These are phyloP conservation scores for Capillidium rhysosporum DNA, from an alignment of 371 early-diverging fungal species.

Conservation along the genomic window DNA sequence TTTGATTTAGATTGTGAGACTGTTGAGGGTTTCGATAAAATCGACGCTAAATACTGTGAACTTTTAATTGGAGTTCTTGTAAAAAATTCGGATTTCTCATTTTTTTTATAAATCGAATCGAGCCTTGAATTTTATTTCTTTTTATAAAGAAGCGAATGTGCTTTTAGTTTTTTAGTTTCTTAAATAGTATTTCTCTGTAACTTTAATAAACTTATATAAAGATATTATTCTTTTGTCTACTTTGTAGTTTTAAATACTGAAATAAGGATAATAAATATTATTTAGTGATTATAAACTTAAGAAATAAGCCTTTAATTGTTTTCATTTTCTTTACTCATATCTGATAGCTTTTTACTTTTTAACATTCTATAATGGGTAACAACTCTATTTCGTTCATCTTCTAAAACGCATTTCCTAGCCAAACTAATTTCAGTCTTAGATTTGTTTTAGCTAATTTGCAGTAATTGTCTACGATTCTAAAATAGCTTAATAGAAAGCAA, in stretches of 20 bases:
- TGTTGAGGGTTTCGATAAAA: slow-evolving; percentile 49
- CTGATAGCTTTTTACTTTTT: neutral
- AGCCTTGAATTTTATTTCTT: too few relatives aligned
- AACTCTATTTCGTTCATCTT: neutral
- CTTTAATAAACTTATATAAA: too few relatives aligned
- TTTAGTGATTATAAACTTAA: too few relatives aligned
- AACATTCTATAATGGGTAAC: neutral
- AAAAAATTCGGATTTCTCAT: slow-evolving; percentile 33
- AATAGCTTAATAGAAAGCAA: neutral
- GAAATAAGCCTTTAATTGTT: too few relatives aligned
- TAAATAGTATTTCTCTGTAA: too few relatives aligned
- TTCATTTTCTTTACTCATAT: too few relatives aligned
- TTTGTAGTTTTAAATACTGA: too few relatives aligned
- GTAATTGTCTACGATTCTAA: neutral
- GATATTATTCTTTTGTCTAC: too few relatives aligned
- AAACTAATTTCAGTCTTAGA: neutral
- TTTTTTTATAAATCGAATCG: too few relatives aligned
- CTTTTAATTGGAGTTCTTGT: slow-evolving; percentile 36
- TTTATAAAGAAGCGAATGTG: too few relatives aligned
- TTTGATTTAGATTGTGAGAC: slow-evolving; percentile 70
- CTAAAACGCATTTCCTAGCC: slow-evolving; percentile 1
- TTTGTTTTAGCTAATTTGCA: neutral
- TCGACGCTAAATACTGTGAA: slow-evolving; percentile 50
- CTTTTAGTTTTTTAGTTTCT: too few relatives aligned
- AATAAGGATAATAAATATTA: too few relatives aligned